Base-by-base conservation (phyloP, 148 eudicot genomes). In the Silene conica region DNA sequence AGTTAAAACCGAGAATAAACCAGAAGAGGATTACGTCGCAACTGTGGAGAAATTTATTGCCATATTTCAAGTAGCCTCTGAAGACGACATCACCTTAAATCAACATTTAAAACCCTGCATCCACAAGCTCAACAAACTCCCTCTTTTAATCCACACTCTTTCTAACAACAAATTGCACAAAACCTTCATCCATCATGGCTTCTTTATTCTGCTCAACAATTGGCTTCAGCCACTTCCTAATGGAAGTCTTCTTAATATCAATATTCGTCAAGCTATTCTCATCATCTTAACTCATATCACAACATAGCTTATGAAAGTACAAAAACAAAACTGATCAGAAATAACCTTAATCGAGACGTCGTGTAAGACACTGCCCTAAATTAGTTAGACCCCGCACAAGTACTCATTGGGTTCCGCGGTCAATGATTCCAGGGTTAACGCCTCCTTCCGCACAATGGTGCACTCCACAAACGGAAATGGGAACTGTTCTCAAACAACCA, bases 161-260 rank as follows among this genome's bases (percentile, higher is more conserved):
- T 87, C 95, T 41, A 93, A 93, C 86, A 90, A 89, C 71, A 90
- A 86, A 67, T 93, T 91, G 58, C 98, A 93, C 61, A 85, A 79
- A 54, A 89, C 86, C 72, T 93, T 93, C 74, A 79, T 93, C 38
- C 97, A 89, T 77, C 98, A 87, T 80, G 97, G 97, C 67, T 87
- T 93, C 16, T 85, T 93, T 52, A 86, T 91, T 26, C 82, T 86
- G 61, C 61, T 93, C 76, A 90, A 85, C 70, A 93, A 83, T 68
- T 93, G 98, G 98, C 96, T 93, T 56, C 92, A 93, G 64, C 98
- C 98, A 23, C 88, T 93, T 54, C 96, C 98, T 57, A 95, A 93
- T 88, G 97, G 97, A 69, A 91, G 98, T 86, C 74, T 93, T 72
- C 98, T 97, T 41, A 93, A 93, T 77, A 86, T 85, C 69, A 87